Evolutionary conservation across 768 basidiomycete species (phyloP), one percentile per base, ranked within the genome.

Genomic region (Boletus patriciae): DNA sequence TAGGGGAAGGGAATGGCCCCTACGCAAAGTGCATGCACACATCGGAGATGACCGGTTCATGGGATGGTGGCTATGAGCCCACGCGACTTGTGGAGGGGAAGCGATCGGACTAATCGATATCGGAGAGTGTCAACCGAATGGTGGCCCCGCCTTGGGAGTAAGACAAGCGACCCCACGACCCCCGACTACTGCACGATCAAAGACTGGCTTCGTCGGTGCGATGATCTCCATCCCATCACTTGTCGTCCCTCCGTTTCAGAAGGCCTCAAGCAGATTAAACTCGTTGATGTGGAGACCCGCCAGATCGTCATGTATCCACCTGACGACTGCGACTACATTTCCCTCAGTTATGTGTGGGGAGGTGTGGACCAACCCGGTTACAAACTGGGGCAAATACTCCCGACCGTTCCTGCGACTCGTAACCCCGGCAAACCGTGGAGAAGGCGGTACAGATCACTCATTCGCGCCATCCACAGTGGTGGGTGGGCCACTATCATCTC

Each of bases 331-430:
- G 52, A 57, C 6, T 67, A 52, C 15, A 15, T 59, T 29, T 47
- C 66, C 1, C 54, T 54, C 29, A 66, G 61, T 13, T 63, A 66
- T 16, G 59, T 66, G 9, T 64, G 59, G 65, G 60, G 66, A n/a
- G 46, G 42, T 9, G 53, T 52, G 6, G 29, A 36, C 1, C 58
- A 65, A 23, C 47, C 37, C 2, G 46, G 46, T 33, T 58, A 40
- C 51, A 56, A 51, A 21, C 52, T 58, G 5, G 53, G 65, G 21
- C 57, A 58, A 9, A 7, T 53, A 11, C 38, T 64, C 3, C 56
- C 62, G 0, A 43, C 40, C 13, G 44, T 61, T 44, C 62, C 60
- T 21, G 46, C 51, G 3, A 66, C 65, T 3, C 52, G 66, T 6
- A 56, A 60, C 52, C 64, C 3, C 64, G n/a, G n/a, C n/a, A n/a